Evolutionary conservation across 148 eudicot species (phyloP).

Genomic region (Vaccinium vitisidaea): DNA sequence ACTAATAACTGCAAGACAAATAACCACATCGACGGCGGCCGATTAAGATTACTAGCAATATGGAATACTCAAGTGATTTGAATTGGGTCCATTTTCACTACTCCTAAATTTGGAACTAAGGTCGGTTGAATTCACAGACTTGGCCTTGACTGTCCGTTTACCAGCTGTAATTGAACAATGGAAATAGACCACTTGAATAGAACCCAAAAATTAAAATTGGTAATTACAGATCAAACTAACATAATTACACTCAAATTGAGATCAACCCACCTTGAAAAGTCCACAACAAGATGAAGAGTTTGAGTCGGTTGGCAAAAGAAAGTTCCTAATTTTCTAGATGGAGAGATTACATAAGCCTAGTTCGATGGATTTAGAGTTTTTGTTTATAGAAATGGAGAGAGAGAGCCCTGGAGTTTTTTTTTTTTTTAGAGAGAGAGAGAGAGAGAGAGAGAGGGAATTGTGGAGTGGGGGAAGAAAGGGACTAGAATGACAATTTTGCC

Average conservation of each 20-base stretch:
- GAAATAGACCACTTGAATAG: conserved; percentile 37
- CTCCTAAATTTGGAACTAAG: conserved; percentile 45
- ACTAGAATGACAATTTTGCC: too few relatives aligned
- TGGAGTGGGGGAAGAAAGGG: too few relatives aligned
- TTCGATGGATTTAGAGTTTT: too few relatives aligned
- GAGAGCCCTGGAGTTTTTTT: too few relatives aligned
- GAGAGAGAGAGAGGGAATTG: too few relatives aligned
- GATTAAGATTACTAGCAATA: conserved; percentile 56
- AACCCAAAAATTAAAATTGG: conserved; percentile 9
- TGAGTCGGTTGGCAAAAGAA: background rate
- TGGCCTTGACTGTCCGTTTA: conserved; percentile 53
- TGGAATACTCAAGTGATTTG: conserved; percentile 38
- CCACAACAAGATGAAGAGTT: background rate
- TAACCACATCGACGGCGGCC: conserved; percentile 61
- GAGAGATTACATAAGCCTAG: background rate
- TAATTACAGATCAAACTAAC: conserved; percentile 3
- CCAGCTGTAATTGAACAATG: conserved; percentile 40
- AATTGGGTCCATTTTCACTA: conserved; percentile 32
- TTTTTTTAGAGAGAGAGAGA: too few relatives aligned
- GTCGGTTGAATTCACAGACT: conserved; percentile 42
- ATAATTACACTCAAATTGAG: too few relatives aligned
- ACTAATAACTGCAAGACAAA: conserved; percentile 64
- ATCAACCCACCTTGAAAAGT: background rate
- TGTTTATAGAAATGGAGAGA: too few relatives aligned
- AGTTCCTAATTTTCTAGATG: background rate